A percentile compares a stretch with the other conserved stretches of the same genome.
phyloP scores from a whole-genome alignment of 2,329 filamentous ascomycete species.

The Metarhizium album region DNA sequence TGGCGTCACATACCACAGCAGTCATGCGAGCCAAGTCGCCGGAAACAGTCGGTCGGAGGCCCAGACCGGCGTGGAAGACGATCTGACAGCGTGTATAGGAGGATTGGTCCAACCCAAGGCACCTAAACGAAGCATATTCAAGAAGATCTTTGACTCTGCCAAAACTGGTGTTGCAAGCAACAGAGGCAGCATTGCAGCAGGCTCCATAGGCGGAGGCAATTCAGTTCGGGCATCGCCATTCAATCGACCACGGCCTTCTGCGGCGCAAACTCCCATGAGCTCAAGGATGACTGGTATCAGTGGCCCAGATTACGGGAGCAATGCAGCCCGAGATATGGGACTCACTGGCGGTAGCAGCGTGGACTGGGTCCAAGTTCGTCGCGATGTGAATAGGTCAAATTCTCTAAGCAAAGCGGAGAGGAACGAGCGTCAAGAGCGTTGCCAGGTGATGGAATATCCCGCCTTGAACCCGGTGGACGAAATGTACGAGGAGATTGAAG shows the following conservation, averaged over 20 bases:
- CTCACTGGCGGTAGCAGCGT: constrained; percentile 43
- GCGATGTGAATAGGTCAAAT: constrained; percentile 92
- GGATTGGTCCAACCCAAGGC: constrained; percentile 67
- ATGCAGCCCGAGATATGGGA: constrained; percentile 60
- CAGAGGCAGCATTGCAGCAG: constrained; percentile 68
- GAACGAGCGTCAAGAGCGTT: constrained; percentile 74
- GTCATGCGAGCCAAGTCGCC: constrained; percentile 53
- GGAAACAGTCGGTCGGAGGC: constrained; percentile 46
- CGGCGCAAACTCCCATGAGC: constrained; percentile 33
- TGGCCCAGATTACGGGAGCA: constrained; percentile 28
- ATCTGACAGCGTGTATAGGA: constrained; percentile 60
- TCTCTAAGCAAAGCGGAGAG: constrained; percentile 83
- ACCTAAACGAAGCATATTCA: constrained; percentile 85
- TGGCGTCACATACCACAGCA: constrained; percentile 83
- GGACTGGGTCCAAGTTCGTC: constrained; percentile 95
- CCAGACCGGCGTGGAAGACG: constrained; percentile 54
- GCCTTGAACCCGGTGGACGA: constrained; percentile 85
- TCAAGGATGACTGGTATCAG: constrained; percentile 27
- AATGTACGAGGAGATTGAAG: constrained; percentile 72
- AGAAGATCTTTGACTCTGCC: constrained; percentile 86
- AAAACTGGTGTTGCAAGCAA: constrained; percentile 89
- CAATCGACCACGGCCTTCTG: constrained; percentile 26
- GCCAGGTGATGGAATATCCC: constrained; percentile 87
- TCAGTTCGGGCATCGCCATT: constrained; percentile 32
- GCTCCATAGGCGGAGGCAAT: constrained; percentile 28